These are phyloP conservation scores for Nephelium lappaceum DNA, from an alignment of 345 rosid genomes.

Conservation along the genomic window DNA sequence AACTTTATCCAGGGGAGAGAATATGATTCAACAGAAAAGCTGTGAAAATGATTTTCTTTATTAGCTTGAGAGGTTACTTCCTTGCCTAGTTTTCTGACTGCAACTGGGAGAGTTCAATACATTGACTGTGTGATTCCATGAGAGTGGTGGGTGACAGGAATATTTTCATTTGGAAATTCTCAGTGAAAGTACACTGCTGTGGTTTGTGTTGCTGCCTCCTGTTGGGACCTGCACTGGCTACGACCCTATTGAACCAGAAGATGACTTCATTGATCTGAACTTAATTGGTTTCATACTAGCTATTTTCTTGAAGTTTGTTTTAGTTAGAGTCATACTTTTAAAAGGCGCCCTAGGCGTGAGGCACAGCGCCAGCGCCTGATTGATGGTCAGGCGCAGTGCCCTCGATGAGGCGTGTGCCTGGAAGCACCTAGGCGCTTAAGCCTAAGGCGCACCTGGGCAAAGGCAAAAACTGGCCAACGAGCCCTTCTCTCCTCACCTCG, in stretches of 20 bases:
- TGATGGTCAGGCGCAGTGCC: too few relatives aligned
- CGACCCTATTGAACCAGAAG: neutral
- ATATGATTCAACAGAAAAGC: neutral
- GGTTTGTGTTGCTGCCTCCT: conserved; percentile 1
- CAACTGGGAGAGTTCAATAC: neutral
- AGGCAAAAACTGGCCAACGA: too few relatives aligned
- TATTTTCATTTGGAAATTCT: neutral
- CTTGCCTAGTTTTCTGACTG: neutral
- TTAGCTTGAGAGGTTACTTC: neutral
- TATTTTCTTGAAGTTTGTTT: neutral
- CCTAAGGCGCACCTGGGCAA: too few relatives aligned
- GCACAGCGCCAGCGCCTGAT: too few relatives aligned
- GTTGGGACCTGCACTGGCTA: conserved; percentile 1
- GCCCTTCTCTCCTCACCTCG: too few relatives aligned
- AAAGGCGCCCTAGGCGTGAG: too few relatives aligned
- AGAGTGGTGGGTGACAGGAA: too few relatives aligned
- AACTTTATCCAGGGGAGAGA: neutral
- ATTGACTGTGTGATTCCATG: neutral
- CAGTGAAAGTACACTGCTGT: neutral
- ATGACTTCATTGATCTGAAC: neutral
- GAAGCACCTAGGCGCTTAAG: too few relatives aligned
- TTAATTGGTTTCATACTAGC: neutral
- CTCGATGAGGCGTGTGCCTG: too few relatives aligned
- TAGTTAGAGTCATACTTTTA: too few relatives aligned
- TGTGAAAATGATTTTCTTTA: neutral